Evolutionary conservation across 2,329 filamentous ascomycete species (phyloP).

Genomic region (Penicillium sp.): DNA sequence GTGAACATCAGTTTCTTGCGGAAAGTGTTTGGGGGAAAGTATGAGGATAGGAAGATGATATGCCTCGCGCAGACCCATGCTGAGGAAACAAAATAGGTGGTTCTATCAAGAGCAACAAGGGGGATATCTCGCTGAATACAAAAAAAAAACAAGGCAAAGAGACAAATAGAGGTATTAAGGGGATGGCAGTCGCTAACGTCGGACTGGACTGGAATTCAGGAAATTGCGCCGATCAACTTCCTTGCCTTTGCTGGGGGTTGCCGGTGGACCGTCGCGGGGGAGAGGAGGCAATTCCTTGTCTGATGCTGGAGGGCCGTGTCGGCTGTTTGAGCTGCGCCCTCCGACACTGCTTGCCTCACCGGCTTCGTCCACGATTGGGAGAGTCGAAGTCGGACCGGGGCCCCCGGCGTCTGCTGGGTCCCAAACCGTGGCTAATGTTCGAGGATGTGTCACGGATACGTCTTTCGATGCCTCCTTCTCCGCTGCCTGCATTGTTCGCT

Average conservation of each 20-base stretch:
- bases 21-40: constrained; percentile 5
- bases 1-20: constrained; percentile 33
- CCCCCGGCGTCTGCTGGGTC: constrained; percentile 58
- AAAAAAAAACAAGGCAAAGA: constrained; percentile 13
- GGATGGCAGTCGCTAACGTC: constrained; percentile 5
- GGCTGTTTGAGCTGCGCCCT: constrained; percentile 57
- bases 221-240: constrained; percentile 18
- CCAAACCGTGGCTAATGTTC: constrained; percentile 58
- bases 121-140: constrained; percentile 26
- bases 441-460: constrained; percentile 61
- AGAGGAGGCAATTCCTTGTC: constrained; percentile 36
- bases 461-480: constrained; percentile 64
- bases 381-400: constrained; percentile 54
- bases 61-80: constrained; percentile 21
- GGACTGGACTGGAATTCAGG: background rate
- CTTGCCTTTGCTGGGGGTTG: constrained; percentile 28
- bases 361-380: constrained; percentile 90
- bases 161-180: constrained; percentile 5
- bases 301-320: constrained; percentile 25
- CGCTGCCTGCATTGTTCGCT: constrained; percentile 58
- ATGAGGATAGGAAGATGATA: constrained; percentile 11
- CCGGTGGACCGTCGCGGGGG: constrained; percentile 18
- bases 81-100: constrained; percentile 14
- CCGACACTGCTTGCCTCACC: constrained; percentile 71
- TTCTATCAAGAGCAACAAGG: constrained; percentile 24